Percentiles rank a stretch among this genome's conserved stretches.
Evolutionary conservation across 164 flowering plant genomes (phyloP).

Genomic region (Tetracentron sinense): DNA sequence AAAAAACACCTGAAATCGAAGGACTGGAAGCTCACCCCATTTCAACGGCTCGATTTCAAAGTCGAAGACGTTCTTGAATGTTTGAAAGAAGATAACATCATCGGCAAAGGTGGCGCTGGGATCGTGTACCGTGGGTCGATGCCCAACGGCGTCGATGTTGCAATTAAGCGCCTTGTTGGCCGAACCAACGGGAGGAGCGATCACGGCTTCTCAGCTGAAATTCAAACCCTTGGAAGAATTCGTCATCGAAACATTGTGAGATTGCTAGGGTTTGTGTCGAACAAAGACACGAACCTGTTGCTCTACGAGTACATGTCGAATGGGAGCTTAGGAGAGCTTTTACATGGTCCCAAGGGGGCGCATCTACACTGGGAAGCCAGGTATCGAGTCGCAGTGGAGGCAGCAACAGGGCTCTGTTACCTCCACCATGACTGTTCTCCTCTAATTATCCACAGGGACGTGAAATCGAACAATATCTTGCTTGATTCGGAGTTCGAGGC

Average conservation of each 20-base stretch:
- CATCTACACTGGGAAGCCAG: conserved; percentile 78
- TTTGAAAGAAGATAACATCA: conserved; percentile 78
- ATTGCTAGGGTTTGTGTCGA: conserved; percentile 75
- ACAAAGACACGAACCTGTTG: conserved; percentile 69
- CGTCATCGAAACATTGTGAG: conserved; percentile 84
- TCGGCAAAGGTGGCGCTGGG: conserved; percentile 95
- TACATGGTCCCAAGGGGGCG: conserved; percentile 78
- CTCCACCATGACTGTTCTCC: conserved; percentile 95
- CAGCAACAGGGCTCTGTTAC: conserved; percentile 84
- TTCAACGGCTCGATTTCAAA: conserved; percentile 65
- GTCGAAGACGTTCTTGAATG: conserved; percentile 81
- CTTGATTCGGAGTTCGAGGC: conserved; percentile 80
- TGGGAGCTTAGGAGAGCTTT: conserved; percentile 84
- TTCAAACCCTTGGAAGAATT: conserved; percentile 77
- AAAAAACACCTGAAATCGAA: conserved; percentile 30
- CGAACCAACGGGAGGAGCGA: conserved; percentile 48
- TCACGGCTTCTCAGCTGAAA: conserved; percentile 86
- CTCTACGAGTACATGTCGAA: conserved; percentile 93
- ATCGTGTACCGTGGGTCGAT: conserved; percentile 84
- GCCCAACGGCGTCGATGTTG: conserved; percentile 64
- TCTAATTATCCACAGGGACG: conserved; percentile 80
- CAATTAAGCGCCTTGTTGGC: conserved; percentile 64
- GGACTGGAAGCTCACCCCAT: conserved; percentile 76
- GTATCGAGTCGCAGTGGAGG: conserved; percentile 67
- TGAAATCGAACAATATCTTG: conserved; percentile 81